A percentile compares a stretch with the other conserved stretches of the same genome.
Conservation (phyloP, 2,329 filamentous ascomycete genomes). For the Sphaerulina vaccinii region DNA sequence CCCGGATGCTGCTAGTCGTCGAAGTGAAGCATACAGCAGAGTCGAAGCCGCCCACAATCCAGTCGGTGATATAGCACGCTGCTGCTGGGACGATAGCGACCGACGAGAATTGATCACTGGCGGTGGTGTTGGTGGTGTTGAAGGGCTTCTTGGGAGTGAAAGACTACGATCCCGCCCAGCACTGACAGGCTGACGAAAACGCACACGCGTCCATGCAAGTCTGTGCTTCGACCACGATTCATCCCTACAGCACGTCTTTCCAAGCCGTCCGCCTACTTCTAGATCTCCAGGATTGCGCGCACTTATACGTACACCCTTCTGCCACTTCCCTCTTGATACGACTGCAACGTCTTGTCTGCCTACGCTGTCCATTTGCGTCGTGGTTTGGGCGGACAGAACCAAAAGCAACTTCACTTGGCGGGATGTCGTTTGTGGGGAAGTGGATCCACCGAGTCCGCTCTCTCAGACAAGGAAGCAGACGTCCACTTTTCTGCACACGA, state of each 20-base stretch:
- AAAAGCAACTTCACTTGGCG: too few species aligned
- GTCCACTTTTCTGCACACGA: too few species aligned
- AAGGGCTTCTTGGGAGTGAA: background rate
- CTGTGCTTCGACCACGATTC: background rate
- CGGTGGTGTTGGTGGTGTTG: background rate
- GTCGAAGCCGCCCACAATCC: background rate
- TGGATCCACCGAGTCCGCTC: too few species aligned
- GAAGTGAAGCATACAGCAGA: background rate
- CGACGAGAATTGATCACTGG: background rate
- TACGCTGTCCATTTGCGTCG: background rate
- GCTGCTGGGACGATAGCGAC: background rate
- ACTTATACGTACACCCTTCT: background rate
- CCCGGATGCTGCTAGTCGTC: too few species aligned
- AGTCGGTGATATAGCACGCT: background rate
- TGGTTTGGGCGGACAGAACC: too few species aligned
- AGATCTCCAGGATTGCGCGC: background rate
- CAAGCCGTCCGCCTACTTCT: background rate
- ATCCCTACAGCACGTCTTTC: background rate
- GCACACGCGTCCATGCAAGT: background rate
- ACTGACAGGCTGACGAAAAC: background rate
- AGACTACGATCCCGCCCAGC: background rate
- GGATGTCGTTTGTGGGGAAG: too few species aligned
- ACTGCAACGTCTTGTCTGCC: background rate
- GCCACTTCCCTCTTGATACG: background rate
- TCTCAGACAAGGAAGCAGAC: too few species aligned